Evolutionary conservation across 2,329 filamentous ascomycete genomes (phyloP), one percentile per base, ranked within the genome.

Genomic region (Macrophomina pseudophaseolina): DNA sequence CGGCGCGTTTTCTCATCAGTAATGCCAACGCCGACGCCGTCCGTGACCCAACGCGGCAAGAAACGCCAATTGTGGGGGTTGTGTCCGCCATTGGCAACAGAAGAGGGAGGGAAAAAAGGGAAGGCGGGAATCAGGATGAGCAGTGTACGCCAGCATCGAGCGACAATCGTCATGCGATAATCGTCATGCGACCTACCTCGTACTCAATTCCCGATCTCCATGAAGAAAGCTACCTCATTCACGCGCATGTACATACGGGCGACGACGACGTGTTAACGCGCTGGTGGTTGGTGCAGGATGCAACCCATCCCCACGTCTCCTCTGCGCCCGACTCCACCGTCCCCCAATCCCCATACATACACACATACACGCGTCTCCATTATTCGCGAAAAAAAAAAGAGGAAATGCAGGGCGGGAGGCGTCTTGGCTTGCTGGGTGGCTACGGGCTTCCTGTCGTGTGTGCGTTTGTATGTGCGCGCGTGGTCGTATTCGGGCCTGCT

Each of bases 221-320:
- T 28, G 46, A 49, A 32, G 49, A 30, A 53, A 32, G 23, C 23
- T 23, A 1, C 23, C 23, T 23, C 23, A 23, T 23, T 23, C 23
- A 23, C 23, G 23, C 23, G 23, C 23, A 23, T 23, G 23, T 23
- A 23, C 23, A 23, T 23, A 23, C 23, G 23, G 28, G 33, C 9
- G 52, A 11, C 4, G 40, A 28, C 56, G 56, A 60, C 56, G 56
- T 60, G 56, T 42, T 60, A 42, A 33, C 42, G 42, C 7, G 40
- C 56, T n/a, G 56, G 56, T 60, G 56, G 56, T 48, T 46, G 56
- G 56, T 60, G 56, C 56, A 38, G 4, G 9, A 23, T 23, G 23
- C 23, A 23, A 23, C 23, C 23, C 23, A 23, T 23, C 23, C 23
- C 23, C 23, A 23, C 23, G 23, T 3, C 23, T 23, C 23, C 23